Base-by-base conservation (phyloP, 768 basidiomycete genomes). In the Lactarius indigo region DNA sequence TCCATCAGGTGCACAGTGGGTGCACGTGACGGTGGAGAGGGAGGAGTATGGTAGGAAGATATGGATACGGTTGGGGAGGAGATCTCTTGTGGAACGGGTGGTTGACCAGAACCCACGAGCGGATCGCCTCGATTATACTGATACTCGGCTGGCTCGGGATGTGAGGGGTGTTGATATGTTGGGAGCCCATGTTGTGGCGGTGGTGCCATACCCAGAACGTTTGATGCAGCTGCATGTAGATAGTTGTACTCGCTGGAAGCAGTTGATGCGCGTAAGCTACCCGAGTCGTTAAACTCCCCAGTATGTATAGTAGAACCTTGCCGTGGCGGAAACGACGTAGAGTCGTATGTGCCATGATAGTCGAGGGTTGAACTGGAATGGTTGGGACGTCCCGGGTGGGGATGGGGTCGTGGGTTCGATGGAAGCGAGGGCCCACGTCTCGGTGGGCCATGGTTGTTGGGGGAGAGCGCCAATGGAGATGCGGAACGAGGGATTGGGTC, bases 181-280 rank as follows among this genome's bases (percentile, higher is more conserved):
- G 68, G 59, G 18, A 70, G 66, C 18, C 69, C 68, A 52, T 12
- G 50, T 31, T 12, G 50, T 33, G 69, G 89, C 17, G 88, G 88
- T 23, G 85, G 89, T 0, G 83, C 86, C 85, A 91, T 87, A 18
- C 91, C 91, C 18, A 94, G 81, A 10, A 92, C 88, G 74, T 89
- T 85, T 10, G 91, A 91, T 10, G 92, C 92, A 17, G 91, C 91
- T 12, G 84, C 83, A 74, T 91, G 89, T 15, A 91, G 76, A 42
- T 82, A 79, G 73, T 87, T 85, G 70, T 84, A 86, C 61, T 83
- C 82, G 37, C 75, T 76, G 26, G 52, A 62, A 5, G 13, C 35
- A 35, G 59, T 39, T 8, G n/a, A 39, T 1, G 55, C 23, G 5
- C 33, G n/a, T 3, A 31, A 30, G 20, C 28, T 50, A 35, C 39